phyloP scores from a whole-genome alignment of 2,329 filamentous ascomycete species.

The Knufia fluminis region DNA sequence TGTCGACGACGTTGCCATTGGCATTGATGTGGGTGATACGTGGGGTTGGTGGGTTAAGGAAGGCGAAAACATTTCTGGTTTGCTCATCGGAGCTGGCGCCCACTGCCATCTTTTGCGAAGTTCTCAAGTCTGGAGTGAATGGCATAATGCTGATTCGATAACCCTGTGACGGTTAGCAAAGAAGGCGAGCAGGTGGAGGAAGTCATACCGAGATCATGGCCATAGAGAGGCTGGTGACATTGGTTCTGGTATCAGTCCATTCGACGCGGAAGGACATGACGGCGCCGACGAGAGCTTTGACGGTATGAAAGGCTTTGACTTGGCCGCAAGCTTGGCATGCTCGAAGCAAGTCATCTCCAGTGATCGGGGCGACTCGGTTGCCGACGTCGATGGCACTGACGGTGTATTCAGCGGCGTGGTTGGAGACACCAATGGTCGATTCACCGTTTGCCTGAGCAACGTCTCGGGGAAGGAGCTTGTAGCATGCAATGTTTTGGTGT shows the following conservation, averaged over 20 bases:
- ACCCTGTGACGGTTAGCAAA: slow-evolving; percentile 4
- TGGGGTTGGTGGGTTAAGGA: slow-evolving; percentile 13
- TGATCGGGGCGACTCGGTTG: slow-evolving; percentile 21
- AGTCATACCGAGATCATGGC: not conserved
- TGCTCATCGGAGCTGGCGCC: not conserved
- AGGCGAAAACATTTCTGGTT: not conserved
- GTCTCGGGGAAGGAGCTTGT: slow-evolving; percentile 30
- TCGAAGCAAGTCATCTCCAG: slow-evolving; percentile 27
- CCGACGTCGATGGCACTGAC: slow-evolving; percentile 39
- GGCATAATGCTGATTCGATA: slow-evolving; percentile 1
- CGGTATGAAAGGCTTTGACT: slow-evolving; percentile 8
- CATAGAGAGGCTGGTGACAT: not conserved
- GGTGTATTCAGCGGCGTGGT: slow-evolving; percentile 49
- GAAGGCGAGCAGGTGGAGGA: not conserved
- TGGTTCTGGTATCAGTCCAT: slow-evolving; percentile 6
- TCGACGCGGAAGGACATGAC: slow-evolving; percentile 7
- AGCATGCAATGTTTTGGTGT: slow-evolving; percentile 42
- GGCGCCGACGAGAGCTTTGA: not conserved
- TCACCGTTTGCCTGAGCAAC: slow-evolving; percentile 30
- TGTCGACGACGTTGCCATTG: slow-evolving; percentile 33
- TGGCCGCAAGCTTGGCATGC: not conserved
- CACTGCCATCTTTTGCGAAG: not conserved
- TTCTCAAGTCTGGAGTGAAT: slow-evolving; percentile 1
- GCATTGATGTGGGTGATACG: slow-evolving; percentile 13
- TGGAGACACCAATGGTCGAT: slow-evolving; percentile 26